Conservation (phyloP, 139 green algal genomes). For the Monoraphidium neglectum region DNA sequence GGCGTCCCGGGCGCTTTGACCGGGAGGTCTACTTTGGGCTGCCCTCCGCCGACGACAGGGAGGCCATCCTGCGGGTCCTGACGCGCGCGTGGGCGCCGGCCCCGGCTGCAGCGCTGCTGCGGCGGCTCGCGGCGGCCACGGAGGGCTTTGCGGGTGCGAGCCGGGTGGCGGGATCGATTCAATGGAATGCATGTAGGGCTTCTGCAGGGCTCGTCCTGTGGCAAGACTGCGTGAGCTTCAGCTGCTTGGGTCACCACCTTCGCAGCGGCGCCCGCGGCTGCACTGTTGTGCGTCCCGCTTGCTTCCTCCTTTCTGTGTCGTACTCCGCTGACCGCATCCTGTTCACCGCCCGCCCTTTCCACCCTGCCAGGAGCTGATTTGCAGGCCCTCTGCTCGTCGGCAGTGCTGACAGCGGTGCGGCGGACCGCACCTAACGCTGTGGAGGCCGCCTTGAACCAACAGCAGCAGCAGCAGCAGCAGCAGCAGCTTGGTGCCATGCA, state of each 20-base stretch:
- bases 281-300: neutral
- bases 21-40: slow-evolving; percentile 64
- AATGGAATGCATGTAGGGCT: neutral
- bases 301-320: neutral
- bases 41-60: slow-evolving; percentile 36
- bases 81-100: slow-evolving; percentile 42
- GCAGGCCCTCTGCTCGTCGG: slow-evolving; percentile 58
- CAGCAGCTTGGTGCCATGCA: neutral
- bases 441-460: neutral
- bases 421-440: slow-evolving; percentile 31
- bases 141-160: slow-evolving; percentile 60
- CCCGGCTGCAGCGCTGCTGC: slow-evolving; percentile 28
- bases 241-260: neutral
- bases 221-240: neutral
- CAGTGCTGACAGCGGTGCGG: slow-evolving; percentile 59
- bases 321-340: neutral
- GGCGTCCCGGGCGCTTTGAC: slow-evolving; percentile 78
- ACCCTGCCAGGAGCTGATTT: slow-evolving; percentile 82
- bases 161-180: neutral
- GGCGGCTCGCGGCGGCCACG: slow-evolving; percentile 50
- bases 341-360: too few species aligned
- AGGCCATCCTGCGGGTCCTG: slow-evolving; percentile 52
- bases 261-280: neutral
- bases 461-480: slow-evolving; percentile 1
- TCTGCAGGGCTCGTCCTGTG: neutral